Percentiles rank a stretch among this genome's conserved stretches.
These are phyloP conservation scores for Gossypium australe DNA, from an alignment of 345 rosid species.

Conservation along the genomic window DNA sequence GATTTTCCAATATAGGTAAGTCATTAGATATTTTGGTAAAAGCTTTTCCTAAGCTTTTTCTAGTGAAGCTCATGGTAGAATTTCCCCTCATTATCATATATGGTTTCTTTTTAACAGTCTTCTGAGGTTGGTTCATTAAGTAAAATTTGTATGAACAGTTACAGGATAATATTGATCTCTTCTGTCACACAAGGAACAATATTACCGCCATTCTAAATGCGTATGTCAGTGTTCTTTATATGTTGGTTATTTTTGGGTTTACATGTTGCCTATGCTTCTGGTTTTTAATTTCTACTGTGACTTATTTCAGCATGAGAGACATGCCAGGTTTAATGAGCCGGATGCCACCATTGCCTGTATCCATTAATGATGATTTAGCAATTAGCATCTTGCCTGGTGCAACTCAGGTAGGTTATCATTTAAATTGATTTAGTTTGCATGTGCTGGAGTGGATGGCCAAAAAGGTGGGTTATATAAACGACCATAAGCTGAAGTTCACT, in stretches of 20 bases:
- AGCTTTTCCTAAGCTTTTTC: no score
- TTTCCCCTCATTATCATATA: no score
- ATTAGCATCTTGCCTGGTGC: constrained; percentile 47
- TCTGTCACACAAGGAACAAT: constrained; percentile 61
- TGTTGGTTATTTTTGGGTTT: constrained; percentile 3
- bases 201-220: constrained; percentile 59
- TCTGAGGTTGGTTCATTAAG: constrained; percentile 4
- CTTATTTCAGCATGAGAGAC: constrained; percentile 57
- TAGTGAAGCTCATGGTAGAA: no score
- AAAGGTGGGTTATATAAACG: background rate
- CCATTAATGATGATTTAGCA: constrained; percentile 62
- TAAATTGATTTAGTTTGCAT: background rate
- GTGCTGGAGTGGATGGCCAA: background rate
- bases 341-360: constrained; percentile 76
- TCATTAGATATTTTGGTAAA: no score
- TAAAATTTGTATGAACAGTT: constrained; percentile 46
- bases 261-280: constrained; percentile 10
- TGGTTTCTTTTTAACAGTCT: background rate
- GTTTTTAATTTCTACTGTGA: constrained; percentile 14
- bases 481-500: background rate
- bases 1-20: no score
- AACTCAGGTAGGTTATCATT: constrained; percentile 38
- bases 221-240: constrained; percentile 43
- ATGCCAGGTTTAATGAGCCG: constrained; percentile 87
- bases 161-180: constrained; percentile 74